Conservation (phyloP, 345 rosid genomes). For the Sonneratia alba region DNA sequence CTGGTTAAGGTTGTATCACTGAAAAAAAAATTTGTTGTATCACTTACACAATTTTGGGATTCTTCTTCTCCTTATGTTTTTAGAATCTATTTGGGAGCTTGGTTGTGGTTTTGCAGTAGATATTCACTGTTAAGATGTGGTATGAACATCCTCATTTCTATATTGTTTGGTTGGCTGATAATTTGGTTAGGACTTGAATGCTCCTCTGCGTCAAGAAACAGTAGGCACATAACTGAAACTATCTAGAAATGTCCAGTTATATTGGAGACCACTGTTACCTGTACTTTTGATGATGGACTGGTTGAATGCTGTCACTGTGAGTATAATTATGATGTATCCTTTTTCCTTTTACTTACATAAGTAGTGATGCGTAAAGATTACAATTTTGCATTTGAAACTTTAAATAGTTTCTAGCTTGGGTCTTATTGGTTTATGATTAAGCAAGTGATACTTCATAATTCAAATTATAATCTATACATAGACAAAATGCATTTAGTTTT, state of each 20-base stretch:
- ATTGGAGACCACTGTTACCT: neutral
- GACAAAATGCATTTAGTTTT: too few relatives aligned
- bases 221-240: neutral
- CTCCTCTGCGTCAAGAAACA: too few relatives aligned
- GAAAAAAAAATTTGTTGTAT: too few relatives aligned
- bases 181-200: too few relatives aligned
- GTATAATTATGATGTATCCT: too few relatives aligned
- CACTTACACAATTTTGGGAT: neutral
- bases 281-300: neutral
- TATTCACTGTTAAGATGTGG: neutral
- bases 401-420: too few relatives aligned
- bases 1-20: conserved; percentile 59
- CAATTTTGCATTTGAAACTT: too few relatives aligned
- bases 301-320: neutral
- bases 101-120: neutral
- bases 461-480: too few relatives aligned
- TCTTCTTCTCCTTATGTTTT: conserved; percentile 1
- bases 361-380: too few relatives aligned
- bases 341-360: too few relatives aligned
- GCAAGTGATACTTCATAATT: neutral
- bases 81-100: neutral
- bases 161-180: too few relatives aligned
- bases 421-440: neutral
- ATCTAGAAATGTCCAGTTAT: neutral
- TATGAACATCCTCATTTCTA: too few relatives aligned